A percentile compares a stretch with the other conserved stretches of the same genome.
These are phyloP conservation scores for Lupinus albus DNA, from an alignment of 306 rosid genomes.

Conservation along the genomic window DNA sequence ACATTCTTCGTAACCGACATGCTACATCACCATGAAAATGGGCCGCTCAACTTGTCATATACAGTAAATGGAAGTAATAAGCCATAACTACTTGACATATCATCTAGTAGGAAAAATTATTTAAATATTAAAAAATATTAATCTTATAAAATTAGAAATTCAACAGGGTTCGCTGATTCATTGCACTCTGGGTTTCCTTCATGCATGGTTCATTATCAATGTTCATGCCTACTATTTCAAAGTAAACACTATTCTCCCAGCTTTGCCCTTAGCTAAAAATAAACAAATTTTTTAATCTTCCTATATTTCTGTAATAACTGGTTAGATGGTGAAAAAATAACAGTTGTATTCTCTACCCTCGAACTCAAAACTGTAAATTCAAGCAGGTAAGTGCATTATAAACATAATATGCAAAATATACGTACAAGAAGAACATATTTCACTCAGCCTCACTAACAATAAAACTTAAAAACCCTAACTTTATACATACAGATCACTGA, in stretches of 20 bases:
- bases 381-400: not conserved
- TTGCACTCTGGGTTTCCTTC: not conserved
- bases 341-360: not conserved
- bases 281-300: not conserved
- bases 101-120: not conserved
- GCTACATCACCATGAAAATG: not conserved
- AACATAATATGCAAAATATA: not conserved
- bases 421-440: not conserved
- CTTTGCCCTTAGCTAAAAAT: not conserved
- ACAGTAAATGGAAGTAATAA: not conserved
- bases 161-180: not conserved
- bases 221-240: not conserved
- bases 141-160: not conserved
- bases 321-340: not conserved
- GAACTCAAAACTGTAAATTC: not conserved
- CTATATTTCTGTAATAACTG: not conserved
- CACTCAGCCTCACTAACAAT: not conserved
- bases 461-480: constrained; percentile 25
- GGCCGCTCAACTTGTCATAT: constrained; percentile 23
- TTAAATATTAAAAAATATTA: not conserved
- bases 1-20: not conserved
- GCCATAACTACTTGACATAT: not conserved
- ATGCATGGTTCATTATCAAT: not conserved
- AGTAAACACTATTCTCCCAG: not conserved
- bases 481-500: not conserved